Evolutionary conservation across 768 basidiomycete genomes (phyloP), one percentile per base, ranked within the genome.

Genomic region (Lentinula raphanica): DNA sequence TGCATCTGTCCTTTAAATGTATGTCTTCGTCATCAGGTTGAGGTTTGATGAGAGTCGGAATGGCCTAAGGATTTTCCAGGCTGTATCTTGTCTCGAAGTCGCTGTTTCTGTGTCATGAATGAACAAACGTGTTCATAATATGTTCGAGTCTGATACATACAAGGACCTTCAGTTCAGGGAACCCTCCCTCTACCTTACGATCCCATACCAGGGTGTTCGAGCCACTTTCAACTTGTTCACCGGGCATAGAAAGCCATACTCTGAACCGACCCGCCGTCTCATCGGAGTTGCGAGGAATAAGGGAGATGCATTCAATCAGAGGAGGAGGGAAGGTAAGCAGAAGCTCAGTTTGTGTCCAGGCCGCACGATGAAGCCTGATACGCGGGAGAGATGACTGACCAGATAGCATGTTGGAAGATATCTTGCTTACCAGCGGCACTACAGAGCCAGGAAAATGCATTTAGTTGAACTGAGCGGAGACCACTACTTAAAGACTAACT

Each of bases 341-440:
- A 15, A 98, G 79, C 64, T 97, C 95, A 0, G 94, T 97, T 60
- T 92, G 89, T n/a, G 87, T 81, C 95, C 95, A 98, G 11, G 84
- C 86, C 31, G 95, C 94, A 64, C 94, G 82, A 64, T 95, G 94
- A 38, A 94, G 79, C 94, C 94, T 95, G 66, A 32, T 51, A n/a
- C 9, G 4, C 42, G 17, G 36, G 29, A 49, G 25, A 11, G 29
- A 21, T 50, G 29, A 31, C 32, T 21, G 46, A 17, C 29, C 13
- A 29, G 5, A 53, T 38, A 25, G 32, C 32, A 9, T 8, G 23
- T 5, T 32, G 29, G 3, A 23, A 19, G 13, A 7, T 13, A 19
- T 27, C 12, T 19, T 13, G 19, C 39, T 68, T 68, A 91, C 91
- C 91, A 94, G 70, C 89, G 87, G 70, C 92, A 93, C 88, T 91